Conservation (phyloP, 768 basidiomycete genomes). For the Leccinum olivaceopallidum region DNA sequence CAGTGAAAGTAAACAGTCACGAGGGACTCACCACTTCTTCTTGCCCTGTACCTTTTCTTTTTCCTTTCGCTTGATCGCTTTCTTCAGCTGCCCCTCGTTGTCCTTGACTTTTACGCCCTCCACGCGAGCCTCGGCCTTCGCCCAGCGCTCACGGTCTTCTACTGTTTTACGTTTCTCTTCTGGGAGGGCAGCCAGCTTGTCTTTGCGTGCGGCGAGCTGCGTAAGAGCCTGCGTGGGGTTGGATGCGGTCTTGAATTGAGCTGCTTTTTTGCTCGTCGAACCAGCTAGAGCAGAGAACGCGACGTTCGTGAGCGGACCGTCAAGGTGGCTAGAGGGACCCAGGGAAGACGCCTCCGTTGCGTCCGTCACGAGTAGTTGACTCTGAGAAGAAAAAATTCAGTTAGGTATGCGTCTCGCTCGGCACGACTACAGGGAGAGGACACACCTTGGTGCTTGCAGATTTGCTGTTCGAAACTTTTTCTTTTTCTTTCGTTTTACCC, state of each 20-base stretch:
- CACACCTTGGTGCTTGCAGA: conserved; percentile 55
- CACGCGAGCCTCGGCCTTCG: conserved; percentile 83
- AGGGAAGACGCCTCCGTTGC: conserved; percentile 41
- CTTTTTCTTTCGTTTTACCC: conserved; percentile 47
- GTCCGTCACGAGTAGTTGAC: conserved; percentile 61
- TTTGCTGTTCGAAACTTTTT: conserved; percentile 30
- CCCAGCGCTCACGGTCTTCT: conserved; percentile 86
- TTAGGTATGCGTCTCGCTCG: conserved; percentile 1
- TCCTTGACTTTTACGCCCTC: conserved; percentile 93
- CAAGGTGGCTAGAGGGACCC: conserved; percentile 30
- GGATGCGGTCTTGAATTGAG: conserved; percentile 65
- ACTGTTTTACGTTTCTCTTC: conserved; percentile 81
- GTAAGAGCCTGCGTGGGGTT: conserved; percentile 86
- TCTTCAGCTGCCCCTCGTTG: conserved; percentile 82
- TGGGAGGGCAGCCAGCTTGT: conserved; percentile 71
- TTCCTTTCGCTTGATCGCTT: conserved; percentile 90
- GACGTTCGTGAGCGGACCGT: conserved; percentile 56
- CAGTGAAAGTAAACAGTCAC: neutral
- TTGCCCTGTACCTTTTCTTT: conserved; percentile 86
- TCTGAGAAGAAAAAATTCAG: conserved; percentile 37
- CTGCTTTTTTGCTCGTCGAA: conserved; percentile 46
- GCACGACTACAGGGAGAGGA: conserved; percentile 3
- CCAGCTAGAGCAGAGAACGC: conserved; percentile 67
- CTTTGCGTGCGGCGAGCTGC: conserved; percentile 75
- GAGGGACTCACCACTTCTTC: conserved; percentile 69